Base-by-base conservation (phyloP, 305 asterid genomes). In the Nicotiana rustica region DNA sequence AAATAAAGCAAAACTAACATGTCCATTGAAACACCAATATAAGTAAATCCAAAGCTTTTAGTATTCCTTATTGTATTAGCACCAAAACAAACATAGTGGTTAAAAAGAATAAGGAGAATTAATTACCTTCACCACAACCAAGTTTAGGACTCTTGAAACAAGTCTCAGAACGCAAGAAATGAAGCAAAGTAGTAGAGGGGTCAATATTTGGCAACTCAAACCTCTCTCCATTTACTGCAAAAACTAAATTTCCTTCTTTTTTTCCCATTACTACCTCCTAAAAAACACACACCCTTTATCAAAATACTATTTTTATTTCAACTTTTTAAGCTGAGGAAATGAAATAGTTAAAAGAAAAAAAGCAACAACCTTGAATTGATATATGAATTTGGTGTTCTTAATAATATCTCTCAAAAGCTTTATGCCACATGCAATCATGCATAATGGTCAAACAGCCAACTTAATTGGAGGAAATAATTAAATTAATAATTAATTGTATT, bases 71-170 rank as follows among this genome's bases (percentile, higher is more conserved):
- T 41, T 38, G 5, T n/a, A 19, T 9, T 41, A 70, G 78, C 18
- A 44, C 60, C 18, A 70, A 44, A 70, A 10, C 18, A 70, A 10
- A 18, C 59, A 21, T 6, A 36, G 17, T 68, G 17, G 5, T 31
- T 19, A 14, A 55, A 14, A 44, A 8, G 52, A 33, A 56, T 17
- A 0, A 19, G 47, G 35, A 6, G 25, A 15, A 67, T 57, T 38
- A 93, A 67, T 57, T 38, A 93, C 96, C 97, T 93, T 93, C 96
- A 75, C 93, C 97, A 71, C 97, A 93, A 80, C 93, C 89, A 69
- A 93, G 97, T 87, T 93, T 93, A 80, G 85, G 91, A 81, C 97
- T 91, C 87, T 92, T 93, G 88, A 89, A 90, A 83, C 88, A 85
- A 65, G 97, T 93, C 1, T 84, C 82, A 2, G 86, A 47, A 64